Conservation (phyloP, 1,284 basidiomycete species). For the Rhodotorula mucilaginosa region DNA sequence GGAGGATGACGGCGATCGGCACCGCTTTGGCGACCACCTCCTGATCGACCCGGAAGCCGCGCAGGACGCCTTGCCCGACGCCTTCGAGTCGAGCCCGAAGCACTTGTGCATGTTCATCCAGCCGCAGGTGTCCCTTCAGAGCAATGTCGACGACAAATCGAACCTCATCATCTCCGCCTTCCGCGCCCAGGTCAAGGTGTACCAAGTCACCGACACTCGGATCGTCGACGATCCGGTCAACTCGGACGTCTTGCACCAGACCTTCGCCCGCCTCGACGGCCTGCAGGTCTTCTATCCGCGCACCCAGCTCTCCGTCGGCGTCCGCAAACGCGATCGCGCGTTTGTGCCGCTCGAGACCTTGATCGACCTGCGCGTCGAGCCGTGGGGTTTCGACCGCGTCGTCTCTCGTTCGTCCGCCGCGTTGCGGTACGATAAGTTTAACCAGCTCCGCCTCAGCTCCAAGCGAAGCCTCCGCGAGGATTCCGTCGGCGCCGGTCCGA, state of each 20-base stretch:
- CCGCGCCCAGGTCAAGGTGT: conserved; percentile 76
- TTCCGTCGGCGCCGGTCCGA: conserved; percentile 12
- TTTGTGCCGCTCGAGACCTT: conserved; percentile 83
- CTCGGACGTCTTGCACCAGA: conserved; percentile 80
- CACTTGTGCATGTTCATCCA: conserved; percentile 82
- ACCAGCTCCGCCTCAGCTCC: conserved; percentile 75
- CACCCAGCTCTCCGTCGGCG: conserved; percentile 10
- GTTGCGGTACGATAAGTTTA: conserved; percentile 92
- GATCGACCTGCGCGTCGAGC: conserved; percentile 78
- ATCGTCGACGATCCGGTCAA: conserved; percentile 81
- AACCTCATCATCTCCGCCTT: conserved; percentile 77
- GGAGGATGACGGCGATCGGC: conserved; percentile 7
- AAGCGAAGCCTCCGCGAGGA: conserved; percentile 13
- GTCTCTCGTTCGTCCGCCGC: conserved; percentile 84
- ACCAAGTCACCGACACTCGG: conserved; percentile 73
- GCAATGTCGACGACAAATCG: conserved; percentile 61
- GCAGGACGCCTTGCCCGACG: conserved; percentile 48
- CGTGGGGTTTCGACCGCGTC: conserved; percentile 78
- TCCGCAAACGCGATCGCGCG: conserved; percentile 36
- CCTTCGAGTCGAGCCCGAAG: conserved; percentile 57
- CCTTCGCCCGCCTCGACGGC: conserved; percentile 70
- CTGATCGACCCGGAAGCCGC: conserved; percentile 41
- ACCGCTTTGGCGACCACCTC: conserved; percentile 32
- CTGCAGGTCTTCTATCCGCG: conserved; percentile 83
- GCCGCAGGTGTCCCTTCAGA: conserved; percentile 82